Conservation (phyloP, 306 rosid genomes). For the Dryas drummondii region DNA sequence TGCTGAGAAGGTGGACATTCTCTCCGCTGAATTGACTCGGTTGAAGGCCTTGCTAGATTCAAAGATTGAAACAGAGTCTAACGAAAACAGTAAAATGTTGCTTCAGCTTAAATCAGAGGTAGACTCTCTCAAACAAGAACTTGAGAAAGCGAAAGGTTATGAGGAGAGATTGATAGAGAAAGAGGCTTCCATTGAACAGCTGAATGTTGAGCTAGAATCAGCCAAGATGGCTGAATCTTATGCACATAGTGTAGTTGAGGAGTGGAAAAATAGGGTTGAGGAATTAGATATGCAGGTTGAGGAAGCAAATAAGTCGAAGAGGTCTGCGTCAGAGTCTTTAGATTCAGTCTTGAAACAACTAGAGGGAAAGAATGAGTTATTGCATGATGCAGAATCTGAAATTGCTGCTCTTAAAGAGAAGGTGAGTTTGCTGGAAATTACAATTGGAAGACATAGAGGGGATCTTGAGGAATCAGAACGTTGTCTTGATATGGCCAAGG, state of each 20-base stretch:
- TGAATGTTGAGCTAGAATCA: conserved; percentile 81
- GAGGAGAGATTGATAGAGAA: conserved; percentile 57
- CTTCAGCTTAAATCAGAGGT: conserved; percentile 59
- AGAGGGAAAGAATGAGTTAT: conserved; percentile 61
- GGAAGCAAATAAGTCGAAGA: conserved; percentile 71
- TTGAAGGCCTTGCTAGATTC: conserved; percentile 72
- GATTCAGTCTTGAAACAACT: conserved; percentile 69
- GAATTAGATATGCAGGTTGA: conserved; percentile 61
- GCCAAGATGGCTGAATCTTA: conserved; percentile 87
- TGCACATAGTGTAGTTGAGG: conserved; percentile 63
- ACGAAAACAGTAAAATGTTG: conserved; percentile 48
- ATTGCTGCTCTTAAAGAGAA: conserved; percentile 66
- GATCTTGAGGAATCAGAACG: conserved; percentile 73
- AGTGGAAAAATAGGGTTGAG: conserved; percentile 61
- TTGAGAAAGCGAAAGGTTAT: conserved; percentile 48
- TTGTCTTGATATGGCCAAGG: conserved; percentile 48
- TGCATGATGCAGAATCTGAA: conserved; percentile 76
- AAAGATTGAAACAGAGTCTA: conserved; percentile 67
- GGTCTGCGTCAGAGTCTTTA: conserved; percentile 80
- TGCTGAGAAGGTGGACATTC: conserved; percentile 69
- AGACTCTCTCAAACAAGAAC: conserved; percentile 56
- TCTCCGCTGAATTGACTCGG: conserved; percentile 63
- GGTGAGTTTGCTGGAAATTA: conserved; percentile 73
- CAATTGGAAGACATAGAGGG: conserved; percentile 63
- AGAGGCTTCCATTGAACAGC: conserved; percentile 70